A percentile compares a stretch with the other conserved stretches of the same genome.
Conservation (phyloP, 257 asterid genomes). For the Solanum megistacrolobum region DNA sequence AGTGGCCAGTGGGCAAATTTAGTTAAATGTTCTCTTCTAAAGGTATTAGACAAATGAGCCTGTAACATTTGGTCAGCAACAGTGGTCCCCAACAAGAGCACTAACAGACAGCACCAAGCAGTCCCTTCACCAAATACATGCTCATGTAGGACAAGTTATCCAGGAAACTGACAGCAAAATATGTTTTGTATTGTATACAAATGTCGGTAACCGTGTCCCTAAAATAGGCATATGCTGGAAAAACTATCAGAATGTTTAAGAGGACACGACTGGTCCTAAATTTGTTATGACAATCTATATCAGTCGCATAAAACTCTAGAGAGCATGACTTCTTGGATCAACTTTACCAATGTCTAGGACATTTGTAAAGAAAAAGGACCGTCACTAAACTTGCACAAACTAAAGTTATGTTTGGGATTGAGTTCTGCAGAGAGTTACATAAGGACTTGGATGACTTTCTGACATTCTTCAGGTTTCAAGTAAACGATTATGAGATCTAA, state of each 20-base stretch:
- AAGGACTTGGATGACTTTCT: not conserved
- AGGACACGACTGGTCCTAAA: not conserved
- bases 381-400: not conserved
- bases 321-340: not conserved
- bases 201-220: not conserved
- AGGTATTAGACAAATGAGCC: not conserved
- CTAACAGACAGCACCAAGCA: not conserved
- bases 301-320: not conserved
- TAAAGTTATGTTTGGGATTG: not conserved
- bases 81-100: not conserved
- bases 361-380: not conserved
- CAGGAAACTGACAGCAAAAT: not conserved
- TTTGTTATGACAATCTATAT: not conserved
- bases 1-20: not conserved
- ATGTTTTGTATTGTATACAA: not conserved
- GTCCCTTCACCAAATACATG: not conserved
- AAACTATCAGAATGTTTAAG: not conserved
- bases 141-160: not conserved
- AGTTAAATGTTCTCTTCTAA: not conserved
- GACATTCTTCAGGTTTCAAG: not conserved
- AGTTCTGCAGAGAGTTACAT: not conserved
- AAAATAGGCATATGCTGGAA: not conserved
- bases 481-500: not conserved
- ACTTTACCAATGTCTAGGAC: not conserved
- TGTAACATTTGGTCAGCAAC: not conserved